These are phyloP conservation scores for Termitomyces sp. DNA, from an alignment of 1,284 basidiomycete genomes.

Conservation along the genomic window DNA sequence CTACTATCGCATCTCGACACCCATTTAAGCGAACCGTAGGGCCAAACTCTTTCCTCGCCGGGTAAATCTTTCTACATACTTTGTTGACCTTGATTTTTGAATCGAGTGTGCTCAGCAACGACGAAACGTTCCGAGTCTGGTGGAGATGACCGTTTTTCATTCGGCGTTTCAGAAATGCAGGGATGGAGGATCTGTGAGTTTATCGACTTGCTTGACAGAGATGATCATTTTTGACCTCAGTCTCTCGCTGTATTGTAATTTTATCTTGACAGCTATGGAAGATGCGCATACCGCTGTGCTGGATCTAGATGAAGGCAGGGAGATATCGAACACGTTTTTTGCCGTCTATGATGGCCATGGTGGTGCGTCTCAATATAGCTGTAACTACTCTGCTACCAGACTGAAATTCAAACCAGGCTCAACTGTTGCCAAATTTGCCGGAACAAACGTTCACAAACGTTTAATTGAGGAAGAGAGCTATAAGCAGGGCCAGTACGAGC, in stretches of 20 bases:
- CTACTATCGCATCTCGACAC: conserved; percentile 7
- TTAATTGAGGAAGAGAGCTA: conserved; percentile 75
- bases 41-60: conserved; percentile 35
- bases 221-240: conserved; percentile 2
- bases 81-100: conserved; percentile 1
- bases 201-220: conserved; percentile 9
- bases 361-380: conserved; percentile 50
- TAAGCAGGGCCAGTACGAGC: conserved; percentile 62
- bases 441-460: conserved; percentile 83
- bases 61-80: conserved; percentile 20
- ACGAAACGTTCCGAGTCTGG: conserved; percentile 83
- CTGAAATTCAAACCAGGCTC: conserved; percentile 51
- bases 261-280: conserved; percentile 80
- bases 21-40: conserved; percentile 23
- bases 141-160: conserved; percentile 74
- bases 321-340: conserved; percentile 76
- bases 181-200: conserved; percentile 96
- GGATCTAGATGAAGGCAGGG: conserved; percentile 49
- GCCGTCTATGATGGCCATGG: conserved; percentile 99
- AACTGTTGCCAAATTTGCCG: conserved; percentile 87
- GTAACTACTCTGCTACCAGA: conserved; percentile 6
- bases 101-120: conserved; percentile 51
- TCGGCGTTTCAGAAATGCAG: conserved; percentile 95
- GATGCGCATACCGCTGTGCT: conserved; percentile 90
- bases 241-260: not conserved